Base-by-base conservation (phyloP, 2,329 filamentous ascomycete species). In the Bipolaris sorokiniana region DNA sequence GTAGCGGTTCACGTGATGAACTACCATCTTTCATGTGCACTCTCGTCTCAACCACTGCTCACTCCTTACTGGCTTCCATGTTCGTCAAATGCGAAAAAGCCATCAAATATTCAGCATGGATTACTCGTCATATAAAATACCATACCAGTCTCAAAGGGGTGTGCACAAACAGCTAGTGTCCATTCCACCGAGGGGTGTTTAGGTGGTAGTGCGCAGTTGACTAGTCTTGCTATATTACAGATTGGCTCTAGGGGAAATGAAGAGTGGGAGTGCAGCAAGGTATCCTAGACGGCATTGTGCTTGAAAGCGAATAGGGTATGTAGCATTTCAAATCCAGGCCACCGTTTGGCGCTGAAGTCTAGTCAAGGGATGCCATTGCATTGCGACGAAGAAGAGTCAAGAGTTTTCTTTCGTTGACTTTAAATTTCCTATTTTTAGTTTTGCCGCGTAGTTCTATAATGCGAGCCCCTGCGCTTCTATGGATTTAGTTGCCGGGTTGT, bases 171-270 rank as follows among this genome's bases (percentile, higher is more conserved):
- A 3, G 79, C 80, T 1, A 79, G 80, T 3, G 80, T 82, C 80
- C 80, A 82, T 65, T 82, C 79, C 3, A 81, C 74, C 0, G 80
- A 82, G 58, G 82, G 80, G 40, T 82, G 81, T 66, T 82, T 82
- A 5, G 80, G 79, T 79, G 81, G 81, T 7, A 82, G 66, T 0
- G 79, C 79, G 46, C 75, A 80, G 58, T 80, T 81, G 20, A 81
- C 71, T 1, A 81, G 71, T 1, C 79, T 67, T 1, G 78, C 79
- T 23, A 75, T 80, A 63, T 81, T 78, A 50, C 81, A 81, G 26
- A 81, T 69, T 54, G 78, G 69, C 44, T 81, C 79, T 3, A 63
- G 66, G 1, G 65, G 73, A 77, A 75, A 79, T 23, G 68, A 62
- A 1, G 80, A 76, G 58, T 81, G 69, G 0, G 66, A 62, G 20